phyloP scores from a whole-genome alignment of 2,329 filamentous ascomycete genomes.

The Monosporascus cannonballus region DNA sequence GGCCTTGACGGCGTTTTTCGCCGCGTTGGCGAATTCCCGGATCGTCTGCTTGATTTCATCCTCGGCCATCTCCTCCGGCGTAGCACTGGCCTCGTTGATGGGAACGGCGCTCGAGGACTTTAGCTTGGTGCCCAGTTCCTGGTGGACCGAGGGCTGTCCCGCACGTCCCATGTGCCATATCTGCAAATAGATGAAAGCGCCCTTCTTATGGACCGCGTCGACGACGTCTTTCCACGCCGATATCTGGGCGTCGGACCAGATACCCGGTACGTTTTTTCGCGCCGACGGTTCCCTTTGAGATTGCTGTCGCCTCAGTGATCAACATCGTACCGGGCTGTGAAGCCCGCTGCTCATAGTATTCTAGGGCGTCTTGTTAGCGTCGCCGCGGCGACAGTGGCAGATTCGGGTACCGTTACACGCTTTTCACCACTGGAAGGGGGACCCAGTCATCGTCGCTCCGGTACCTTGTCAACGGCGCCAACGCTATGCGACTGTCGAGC shows the following conservation, averaged over 20 bases:
- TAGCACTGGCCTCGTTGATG: conserved; percentile 40
- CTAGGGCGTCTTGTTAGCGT: conserved; percentile 1
- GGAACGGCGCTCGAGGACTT: conserved; percentile 35
- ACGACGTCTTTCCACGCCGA: conserved; percentile 55
- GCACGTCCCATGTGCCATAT: conserved; percentile 59
- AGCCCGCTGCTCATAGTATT: conserved; percentile 25
- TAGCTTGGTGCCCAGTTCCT: conserved; percentile 42
- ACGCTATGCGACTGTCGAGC: conserved; percentile 38
- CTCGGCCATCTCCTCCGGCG: conserved; percentile 58
- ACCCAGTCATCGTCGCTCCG: conserved; percentile 39
- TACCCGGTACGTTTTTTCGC: conserved; percentile 46
- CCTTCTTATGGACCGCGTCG: conserved; percentile 56
- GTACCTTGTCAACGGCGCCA: conserved; percentile 43
- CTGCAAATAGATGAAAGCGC: conserved; percentile 56
- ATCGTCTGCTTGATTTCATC: conserved; percentile 62
- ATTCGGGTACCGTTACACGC: conserved; percentile 1
- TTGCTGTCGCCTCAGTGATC: conserved; percentile 51
- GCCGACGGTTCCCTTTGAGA: conserved; percentile 41
- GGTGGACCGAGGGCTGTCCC: conserved; percentile 26
- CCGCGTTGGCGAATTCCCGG: conserved; percentile 49
- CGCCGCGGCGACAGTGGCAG: background rate
- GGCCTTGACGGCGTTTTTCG: conserved; percentile 50
- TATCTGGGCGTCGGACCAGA: conserved; percentile 52
- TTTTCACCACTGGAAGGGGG: conserved; percentile 32
- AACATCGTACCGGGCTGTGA: conserved; percentile 39